Base-by-base conservation (phyloP, 768 basidiomycete genomes). In the Lactifluus rugatus region DNA sequence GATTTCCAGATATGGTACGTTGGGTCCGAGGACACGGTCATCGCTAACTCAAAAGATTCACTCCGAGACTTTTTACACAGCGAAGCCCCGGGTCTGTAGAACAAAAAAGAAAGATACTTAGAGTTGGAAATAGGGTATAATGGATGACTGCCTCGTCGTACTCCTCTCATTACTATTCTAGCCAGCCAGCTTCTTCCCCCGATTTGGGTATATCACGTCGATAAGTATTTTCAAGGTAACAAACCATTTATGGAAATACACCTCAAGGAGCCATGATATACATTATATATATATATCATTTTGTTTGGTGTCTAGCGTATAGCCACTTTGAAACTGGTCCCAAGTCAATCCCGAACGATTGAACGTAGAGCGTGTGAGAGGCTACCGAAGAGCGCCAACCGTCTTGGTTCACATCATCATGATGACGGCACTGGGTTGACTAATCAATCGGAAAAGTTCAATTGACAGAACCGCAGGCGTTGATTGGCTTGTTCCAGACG, bases 1-100 rank as follows among this genome's bases (percentile, higher is more conserved):
- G 52, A 31, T 50, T 21, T 47, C 59, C 49, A 23, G 51, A 60
- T 56, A 34, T 28, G 48, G 59, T 47, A 60, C 21, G 23, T 56
- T 56, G 42, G 54, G 23, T 44, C 49, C 54, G 54, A 52, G 26
- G 28, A 52, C 8, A 25, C 41, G 54, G 48, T 21, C 14, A 13
- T 23, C 26, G 32, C 9, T 48, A 44, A 49, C 23, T 49, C 41
- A 54, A 36, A 44, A 7, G 41, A 11, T 52, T 23, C 34, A 34
- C 2, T 3, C 9, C 17, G 2, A 21, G 6, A 52, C 3, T 14
- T 23, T 32, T 19, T 36, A n/a, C n/a, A n/a, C n/a, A n/a, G n/a
- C n/a, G n/a, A n/a, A n/a, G n/a, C n/a, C n/a, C n/a, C n/a, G n/a
- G n/a, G n/a, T n/a, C n/a, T n/a, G n/a, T n/a, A n/a, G n/a, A n/a